Base-by-base conservation (phyloP, 148 eudicot genomes). In the Chenopodium berlandieri region DNA sequence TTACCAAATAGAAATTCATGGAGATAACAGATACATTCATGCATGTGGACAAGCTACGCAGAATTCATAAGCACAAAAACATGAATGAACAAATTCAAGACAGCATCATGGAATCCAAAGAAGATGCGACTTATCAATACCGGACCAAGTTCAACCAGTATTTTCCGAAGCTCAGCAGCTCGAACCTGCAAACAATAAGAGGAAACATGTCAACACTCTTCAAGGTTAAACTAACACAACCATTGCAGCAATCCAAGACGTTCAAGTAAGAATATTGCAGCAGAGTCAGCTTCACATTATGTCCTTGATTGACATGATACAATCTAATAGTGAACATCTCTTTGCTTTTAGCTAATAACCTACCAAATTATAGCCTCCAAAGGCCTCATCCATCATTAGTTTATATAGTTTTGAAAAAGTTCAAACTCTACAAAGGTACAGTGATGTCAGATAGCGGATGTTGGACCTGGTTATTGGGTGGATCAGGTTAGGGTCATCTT, bases 61-160 rank as follows among this genome's bases (percentile, higher is more conserved):
- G 4, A 56, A 14, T 56, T 56, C 62, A 66, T 58, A 80, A 68
- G 32, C 58, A 76, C 23, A 71, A 75, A 75, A 16, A 80, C 31
- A 30, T 46, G 50, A 7, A 10, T 7, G 58, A 72, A 54, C 48
- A 64, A 52, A 32, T 9, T 75, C 7, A 56, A 76, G 27, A 48
- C 0, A 54, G 44, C 25, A 14, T 47, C 32, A 75, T 60, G n/a
- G 3, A 56, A 19, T 56, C 22, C 9, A 30, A 76, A 67, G 19
- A 14, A 58, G 34, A 47, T 40, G 52, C 72, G 62, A 2, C n/a
- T 37, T 64, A 75, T 73, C 76, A 79, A 81, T 92, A 95, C 98
- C 80, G 98, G 98, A 46, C 98, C 98, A 86, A 95, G 96, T 80
- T 95, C 93, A 71, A 90, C 91, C 80, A 95, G 81, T 79, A 92